Evolutionary conservation across 2,329 filamentous ascomycete genomes (phyloP).

Genomic region (Beauveria bassiana): DNA sequence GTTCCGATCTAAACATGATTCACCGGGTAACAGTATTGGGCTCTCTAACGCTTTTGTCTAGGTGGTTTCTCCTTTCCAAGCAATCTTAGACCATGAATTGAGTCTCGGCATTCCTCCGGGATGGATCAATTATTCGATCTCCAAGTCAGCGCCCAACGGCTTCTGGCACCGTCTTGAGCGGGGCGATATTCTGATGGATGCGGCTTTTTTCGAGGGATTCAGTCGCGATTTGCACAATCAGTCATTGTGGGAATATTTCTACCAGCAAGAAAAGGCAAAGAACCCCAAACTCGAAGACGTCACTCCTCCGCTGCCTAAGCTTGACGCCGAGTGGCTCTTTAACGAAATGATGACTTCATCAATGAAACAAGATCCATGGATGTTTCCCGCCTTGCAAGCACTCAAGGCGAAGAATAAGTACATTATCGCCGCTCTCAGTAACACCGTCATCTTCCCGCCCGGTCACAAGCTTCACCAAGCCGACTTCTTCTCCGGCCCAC

Average conservation of each 20-base stretch:
- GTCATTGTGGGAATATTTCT: conserved; percentile 62
- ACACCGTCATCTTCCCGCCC: conserved; percentile 79
- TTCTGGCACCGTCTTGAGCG: conserved; percentile 86
- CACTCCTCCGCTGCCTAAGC: conserved; percentile 56
- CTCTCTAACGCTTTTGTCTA: conserved; percentile 25
- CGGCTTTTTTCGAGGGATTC: conserved; percentile 69
- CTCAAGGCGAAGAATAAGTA: conserved; percentile 58
- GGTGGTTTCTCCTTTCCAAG: conserved; percentile 88
- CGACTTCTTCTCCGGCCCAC: conserved; percentile 44
- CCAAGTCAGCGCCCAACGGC: conserved; percentile 66
- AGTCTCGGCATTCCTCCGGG: conserved; percentile 69
- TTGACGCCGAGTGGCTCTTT: conserved; percentile 76
- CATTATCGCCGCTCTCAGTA: conserved; percentile 75
- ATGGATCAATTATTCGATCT: conserved; percentile 89
- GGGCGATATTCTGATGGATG: conserved; percentile 70
- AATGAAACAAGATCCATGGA: conserved; percentile 68
- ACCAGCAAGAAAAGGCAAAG: conserved; percentile 35
- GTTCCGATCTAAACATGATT: not conserved
- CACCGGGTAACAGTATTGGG: not conserved
- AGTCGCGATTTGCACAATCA: conserved; percentile 62
- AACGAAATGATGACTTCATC: conserved; percentile 82
- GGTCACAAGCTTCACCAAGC: conserved; percentile 57
- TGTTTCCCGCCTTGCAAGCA: conserved; percentile 72
- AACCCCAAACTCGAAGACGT: conserved; percentile 30
- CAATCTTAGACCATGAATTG: conserved; percentile 85